Evolutionary conservation across 352 stramenopile genomes (phyloP).

Genomic region (Phytophthora agathidicida): DNA sequence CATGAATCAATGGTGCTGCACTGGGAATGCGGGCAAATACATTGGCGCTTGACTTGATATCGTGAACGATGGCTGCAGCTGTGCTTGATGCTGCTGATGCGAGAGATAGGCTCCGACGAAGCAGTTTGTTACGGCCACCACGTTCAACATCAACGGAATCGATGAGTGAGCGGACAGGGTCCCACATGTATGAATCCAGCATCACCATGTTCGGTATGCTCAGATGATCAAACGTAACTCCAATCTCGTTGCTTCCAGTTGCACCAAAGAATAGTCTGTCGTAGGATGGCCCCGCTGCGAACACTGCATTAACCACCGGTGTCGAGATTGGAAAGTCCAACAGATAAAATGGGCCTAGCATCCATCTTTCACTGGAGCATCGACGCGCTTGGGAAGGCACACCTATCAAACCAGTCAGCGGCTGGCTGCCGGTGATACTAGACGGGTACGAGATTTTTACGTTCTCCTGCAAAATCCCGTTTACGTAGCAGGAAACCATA

Average conservation of each 20-base stretch:
- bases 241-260: slow-evolving; percentile 54
- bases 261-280: slow-evolving; percentile 60
- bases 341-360: slow-evolving; percentile 67
- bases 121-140: slow-evolving; percentile 46
- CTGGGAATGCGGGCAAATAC: slow-evolving; percentile 64
- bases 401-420: slow-evolving; percentile 64
- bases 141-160: slow-evolving; percentile 74
- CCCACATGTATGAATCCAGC: slow-evolving; percentile 69
- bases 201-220: slow-evolving; percentile 51
- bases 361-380: slow-evolving; percentile 51
- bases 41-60: slow-evolving; percentile 63
- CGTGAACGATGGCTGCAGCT: slow-evolving; percentile 70
- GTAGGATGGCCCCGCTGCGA: slow-evolving; percentile 60
- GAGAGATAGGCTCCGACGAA: slow-evolving; percentile 59
- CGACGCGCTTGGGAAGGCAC: slow-evolving; percentile 58
- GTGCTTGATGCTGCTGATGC: slow-evolving; percentile 65
- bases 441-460: slow-evolving; percentile 77
- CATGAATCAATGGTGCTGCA: slow-evolving; percentile 50
- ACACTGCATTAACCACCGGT: slow-evolving; percentile 58
- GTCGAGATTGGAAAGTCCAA: slow-evolving; percentile 60
- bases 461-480: slow-evolving; percentile 68
- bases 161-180: slow-evolving; percentile 69
- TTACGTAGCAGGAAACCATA: slow-evolving; percentile 62
- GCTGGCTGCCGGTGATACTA: slow-evolving; percentile 52
- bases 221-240: slow-evolving; percentile 56